Evolutionary conservation across 257 asterid species (phyloP), one percentile per base, ranked within the genome.

Genomic region (Scutellaria minor): DNA sequence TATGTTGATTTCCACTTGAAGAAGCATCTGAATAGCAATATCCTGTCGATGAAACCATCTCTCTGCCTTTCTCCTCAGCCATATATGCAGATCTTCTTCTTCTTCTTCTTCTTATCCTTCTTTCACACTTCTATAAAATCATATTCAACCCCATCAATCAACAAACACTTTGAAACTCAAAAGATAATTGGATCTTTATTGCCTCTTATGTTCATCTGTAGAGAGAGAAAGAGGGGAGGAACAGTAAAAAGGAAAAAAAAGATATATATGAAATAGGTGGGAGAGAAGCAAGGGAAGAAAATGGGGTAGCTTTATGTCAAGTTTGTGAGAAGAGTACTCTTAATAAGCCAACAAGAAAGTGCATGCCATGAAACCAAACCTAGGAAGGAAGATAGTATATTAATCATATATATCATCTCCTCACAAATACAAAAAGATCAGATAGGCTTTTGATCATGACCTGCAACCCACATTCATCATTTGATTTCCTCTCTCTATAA

Each of bases 391-490:
- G 66, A 75, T 8, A 64, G 51, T 60, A 52, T 51, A 48, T 61
- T 48, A 48, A 2, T 55, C 9, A n/a, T 56, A 51, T 31, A 31
- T 31, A 31, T 31, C 37, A 6, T 13, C 48, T 66, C 42, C 14
- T 42, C 72, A 71, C 42, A 71, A 24, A 58, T 14, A 31, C 46
- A 61, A 51, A 55, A 53, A 62, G 75, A 81, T 73, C 62, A 63
- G 69, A 72, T n/a, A 68, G 82, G 65, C 20, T 61, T 20, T 61
- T 77, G 94, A 86, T 79, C 77, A 75, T 80, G 87, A 86, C 89
- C 68, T 76, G 75, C 83, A 78, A 75, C 82, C 84, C 83, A 68
- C 80, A 79, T 84, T 81, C 85, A 79, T 82, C 83, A 77, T 69
- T 47, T 75, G 37, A 65, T 73, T 58, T 58, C 50, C 66, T 15